Percentiles rank a stretch among this genome's conserved stretches.
phyloP scores from a whole-genome alignment of 768 basidiomycete species.

The Tulasnella sp. region DNA sequence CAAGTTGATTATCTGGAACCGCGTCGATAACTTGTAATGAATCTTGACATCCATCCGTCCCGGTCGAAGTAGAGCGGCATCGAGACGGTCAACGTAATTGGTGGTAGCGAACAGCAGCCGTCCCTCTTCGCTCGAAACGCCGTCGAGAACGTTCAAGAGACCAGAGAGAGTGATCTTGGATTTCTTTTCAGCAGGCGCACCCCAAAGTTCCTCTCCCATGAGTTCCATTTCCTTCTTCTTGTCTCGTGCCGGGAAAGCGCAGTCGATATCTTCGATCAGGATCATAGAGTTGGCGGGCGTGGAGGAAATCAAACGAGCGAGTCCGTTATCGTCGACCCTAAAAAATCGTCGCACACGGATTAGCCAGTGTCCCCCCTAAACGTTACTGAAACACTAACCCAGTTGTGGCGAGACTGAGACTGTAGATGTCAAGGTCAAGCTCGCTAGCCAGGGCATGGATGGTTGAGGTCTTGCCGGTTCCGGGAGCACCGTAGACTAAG shows the following conservation, averaged over 20 bases:
- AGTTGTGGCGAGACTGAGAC: conserved; percentile 45
- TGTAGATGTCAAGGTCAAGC: conserved; percentile 29
- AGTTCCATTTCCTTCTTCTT: conserved; percentile 18
- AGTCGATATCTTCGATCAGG: conserved; percentile 55
- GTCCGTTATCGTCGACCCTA: conserved; percentile 45
- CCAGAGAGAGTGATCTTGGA: conserved; percentile 47
- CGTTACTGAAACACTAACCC: conserved; percentile 32
- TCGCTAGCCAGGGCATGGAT: conserved; percentile 41
- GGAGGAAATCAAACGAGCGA: conserved; percentile 40
- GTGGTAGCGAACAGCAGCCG: conserved; percentile 56
- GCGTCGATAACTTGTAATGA: conserved; percentile 45
- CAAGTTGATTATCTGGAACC: conserved; percentile 41
- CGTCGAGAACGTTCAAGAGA: conserved; percentile 51
- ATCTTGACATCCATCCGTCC: conserved; percentile 51
- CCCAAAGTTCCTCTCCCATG: background rate
- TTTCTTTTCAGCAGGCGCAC: conserved; percentile 22
- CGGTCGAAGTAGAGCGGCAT: conserved; percentile 50
- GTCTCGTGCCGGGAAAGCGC: conserved; percentile 46
- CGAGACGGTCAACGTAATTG: conserved; percentile 47
- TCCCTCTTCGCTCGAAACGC: conserved; percentile 52
- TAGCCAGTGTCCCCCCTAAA: background rate
- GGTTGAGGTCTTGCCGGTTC: conserved; percentile 51
- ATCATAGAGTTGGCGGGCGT: conserved; percentile 49
- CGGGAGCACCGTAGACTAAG: conserved; percentile 44
- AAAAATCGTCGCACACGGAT: background rate